A percentile compares a stretch with the other conserved stretches of the same genome.
phyloP scores from a whole-genome alignment of 768 basidiomycete species.

The Hypsizygus marmoreus region DNA sequence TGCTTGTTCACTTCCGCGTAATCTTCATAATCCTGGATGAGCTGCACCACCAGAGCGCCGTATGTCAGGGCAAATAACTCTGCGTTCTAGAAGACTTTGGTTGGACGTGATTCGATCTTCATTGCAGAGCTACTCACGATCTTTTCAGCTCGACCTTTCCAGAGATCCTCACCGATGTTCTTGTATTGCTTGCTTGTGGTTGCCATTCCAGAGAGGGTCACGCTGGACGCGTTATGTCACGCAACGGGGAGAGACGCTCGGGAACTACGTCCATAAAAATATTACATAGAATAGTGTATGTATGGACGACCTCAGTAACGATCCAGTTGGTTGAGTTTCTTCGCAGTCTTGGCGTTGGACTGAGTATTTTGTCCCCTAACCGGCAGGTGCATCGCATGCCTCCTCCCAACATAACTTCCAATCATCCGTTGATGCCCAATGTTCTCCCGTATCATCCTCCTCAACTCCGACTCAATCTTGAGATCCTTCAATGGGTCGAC shows the following conservation, averaged over 20 bases:
- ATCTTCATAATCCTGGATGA: constrained; percentile 99
- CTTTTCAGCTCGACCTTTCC: constrained; percentile 95
- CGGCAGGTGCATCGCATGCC: constrained; percentile 92
- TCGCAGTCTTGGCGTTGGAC: constrained; percentile 88
- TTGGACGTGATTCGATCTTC: constrained; percentile 5
- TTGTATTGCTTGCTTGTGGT: constrained; percentile 84
- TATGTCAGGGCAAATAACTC: constrained; percentile 97
- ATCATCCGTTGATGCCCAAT: constrained; percentile 93
- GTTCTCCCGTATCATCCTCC: constrained; percentile 81
- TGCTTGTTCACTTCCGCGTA: constrained; percentile 95
- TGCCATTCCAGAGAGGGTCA: constrained; percentile 48
- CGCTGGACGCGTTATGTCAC: constrained; percentile 30
- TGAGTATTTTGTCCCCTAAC: constrained; percentile 94
- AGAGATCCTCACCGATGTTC: constrained; percentile 89
- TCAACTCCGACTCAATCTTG: constrained; percentile 87
- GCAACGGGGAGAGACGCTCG: background rate
- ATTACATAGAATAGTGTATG: background rate
- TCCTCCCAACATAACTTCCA: constrained; percentile 89
- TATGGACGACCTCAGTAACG: constrained; percentile 36
- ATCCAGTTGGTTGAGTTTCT: constrained; percentile 85
- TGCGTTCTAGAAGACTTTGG: constrained; percentile 70
- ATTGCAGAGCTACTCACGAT: constrained; percentile 57
- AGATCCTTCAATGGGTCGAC: constrained; percentile 71
- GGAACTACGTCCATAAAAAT: background rate
- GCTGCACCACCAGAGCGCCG: constrained; percentile 95